phyloP scores from a whole-genome alignment of 1,139 yeast genomes.

The Blastobotrys malaysiensis region DNA sequence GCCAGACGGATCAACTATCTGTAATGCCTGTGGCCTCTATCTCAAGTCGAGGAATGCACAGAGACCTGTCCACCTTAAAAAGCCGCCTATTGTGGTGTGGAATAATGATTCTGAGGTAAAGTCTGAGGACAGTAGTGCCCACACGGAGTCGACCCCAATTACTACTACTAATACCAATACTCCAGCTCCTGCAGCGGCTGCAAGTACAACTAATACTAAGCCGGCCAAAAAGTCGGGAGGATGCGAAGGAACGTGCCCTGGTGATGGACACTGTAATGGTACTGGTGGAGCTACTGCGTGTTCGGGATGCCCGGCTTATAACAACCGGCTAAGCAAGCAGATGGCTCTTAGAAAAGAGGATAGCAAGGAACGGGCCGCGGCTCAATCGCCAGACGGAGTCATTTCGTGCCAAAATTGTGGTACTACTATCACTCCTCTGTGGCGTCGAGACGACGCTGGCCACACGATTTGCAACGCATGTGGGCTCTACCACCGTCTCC shows the following conservation, averaged over 20 bases:
- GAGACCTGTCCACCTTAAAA: conserved; percentile 56
- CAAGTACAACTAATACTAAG: neutral
- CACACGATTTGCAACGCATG: conserved; percentile 86
- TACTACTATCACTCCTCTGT: conserved; percentile 78
- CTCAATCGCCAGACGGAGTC: conserved; percentile 4
- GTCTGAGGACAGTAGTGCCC: too few relatives aligned
- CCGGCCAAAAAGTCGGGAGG: neutral
- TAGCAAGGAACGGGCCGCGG: neutral
- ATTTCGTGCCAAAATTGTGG: conserved; percentile 79
- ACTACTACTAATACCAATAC: neutral
- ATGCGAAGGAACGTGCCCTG: conserved; percentile 60
- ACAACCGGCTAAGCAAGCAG: conserved; percentile 49
- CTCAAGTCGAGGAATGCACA: conserved; percentile 39
- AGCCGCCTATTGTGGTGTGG: conserved; percentile 48
- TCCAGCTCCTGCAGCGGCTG: neutral
- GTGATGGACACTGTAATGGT: conserved; percentile 82
- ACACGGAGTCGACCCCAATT: too few relatives aligned
- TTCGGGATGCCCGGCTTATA: conserved; percentile 76
- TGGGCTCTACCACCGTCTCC: conserved; percentile 72
- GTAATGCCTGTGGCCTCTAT: conserved; percentile 66
- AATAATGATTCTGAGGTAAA: neutral
- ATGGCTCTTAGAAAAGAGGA: neutral
- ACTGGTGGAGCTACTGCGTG: conserved; percentile 82
- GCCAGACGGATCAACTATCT: conserved; percentile 58
- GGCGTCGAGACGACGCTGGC: conserved; percentile 81